Evolutionary conservation across 441 rosid species (phyloP), one percentile per base, ranked within the genome.

Genomic region (Euphorbia schlechtendalii): DNA sequence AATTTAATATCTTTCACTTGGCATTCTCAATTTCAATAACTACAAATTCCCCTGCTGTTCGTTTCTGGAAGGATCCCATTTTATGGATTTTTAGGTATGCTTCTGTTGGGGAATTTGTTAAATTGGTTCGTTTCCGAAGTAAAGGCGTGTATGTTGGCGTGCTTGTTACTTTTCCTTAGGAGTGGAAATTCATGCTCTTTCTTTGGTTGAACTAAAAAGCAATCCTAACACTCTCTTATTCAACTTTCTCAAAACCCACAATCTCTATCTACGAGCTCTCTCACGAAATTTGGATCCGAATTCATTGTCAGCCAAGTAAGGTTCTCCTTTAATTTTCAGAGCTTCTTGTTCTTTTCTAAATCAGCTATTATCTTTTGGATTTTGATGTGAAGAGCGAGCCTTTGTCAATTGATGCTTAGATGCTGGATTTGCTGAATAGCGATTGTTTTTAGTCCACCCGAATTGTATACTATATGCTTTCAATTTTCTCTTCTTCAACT

Each of bases 171-270:
- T 80, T 70, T 20, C 76, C 66, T 53, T 49, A 51, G 27, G 56
- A 45, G 62, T 18, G 71, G 41, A 67, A 70, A 65, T 58, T 73
- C 70, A 65, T 70, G 40, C 36, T 59, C 49, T 72, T 62, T 55
- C 76, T 66, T 81, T 52, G 70, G n/a, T 73, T 73, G 64, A 68
- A 56, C 51, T 54, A 20, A 38, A 56, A 79, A 78, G 79, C 64
- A 52, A 74, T 80, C 77, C 80, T 8, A 76, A 71, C 65, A 24
- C 64, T 38, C 64, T 38, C 49, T 76, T 1, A 2, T 55, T 77
- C 71, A 38, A 18, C 76, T 71, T 78, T 45, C 56, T 22, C 73
- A 80, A 74, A 74, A 55, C 4, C 8, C 8, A 40, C 15, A 20
- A 27, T 18, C 34, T 38, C 20, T 36, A 20, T 41, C 6, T 24